phyloP scores from a whole-genome alignment of 202 grass and related monocot genomes.

The Sporobolus alterniflorus region DNA sequence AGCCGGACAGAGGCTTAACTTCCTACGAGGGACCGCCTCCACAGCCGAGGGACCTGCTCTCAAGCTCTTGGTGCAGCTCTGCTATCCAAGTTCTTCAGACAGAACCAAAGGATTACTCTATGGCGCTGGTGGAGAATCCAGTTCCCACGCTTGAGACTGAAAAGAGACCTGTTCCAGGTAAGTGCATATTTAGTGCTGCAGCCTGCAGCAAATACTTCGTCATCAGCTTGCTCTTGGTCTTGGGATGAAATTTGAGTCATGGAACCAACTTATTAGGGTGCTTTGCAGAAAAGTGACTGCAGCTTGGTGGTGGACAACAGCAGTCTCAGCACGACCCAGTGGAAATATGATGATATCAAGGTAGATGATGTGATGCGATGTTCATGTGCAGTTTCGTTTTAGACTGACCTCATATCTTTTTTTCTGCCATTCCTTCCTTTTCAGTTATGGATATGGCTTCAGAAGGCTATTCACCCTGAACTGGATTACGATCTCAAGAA shows the following conservation, averaged over 20 bases:
- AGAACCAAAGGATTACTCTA: slow-evolving; percentile 49
- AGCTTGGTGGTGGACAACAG: slow-evolving; percentile 62
- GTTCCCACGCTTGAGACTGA: slow-evolving; percentile 45
- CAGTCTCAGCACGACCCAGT: slow-evolving; percentile 45
- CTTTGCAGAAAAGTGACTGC: slow-evolving; percentile 62
- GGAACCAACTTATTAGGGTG: background rate
- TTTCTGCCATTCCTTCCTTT: slow-evolving; percentile 14
- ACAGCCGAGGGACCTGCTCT: slow-evolving; percentile 74
- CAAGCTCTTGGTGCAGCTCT: slow-evolving; percentile 88
- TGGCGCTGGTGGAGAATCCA: slow-evolving; percentile 72
- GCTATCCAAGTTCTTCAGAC: slow-evolving; percentile 78
- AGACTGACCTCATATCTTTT: background rate
- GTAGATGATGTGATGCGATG: slow-evolving; percentile 25
- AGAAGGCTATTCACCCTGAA: slow-evolving; percentile 98
- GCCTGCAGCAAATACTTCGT: slow-evolving; percentile 31
- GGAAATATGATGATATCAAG: slow-evolving; percentile 93
- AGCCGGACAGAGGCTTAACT: slow-evolving; percentile 21
- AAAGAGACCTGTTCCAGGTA: slow-evolving; percentile 39
- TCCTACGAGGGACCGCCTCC: slow-evolving; percentile 16
- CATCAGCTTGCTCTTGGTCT: background rate
- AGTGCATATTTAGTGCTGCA: slow-evolving; percentile 28
- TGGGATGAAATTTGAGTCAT: slow-evolving; percentile 21
- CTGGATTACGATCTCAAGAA: slow-evolving; percentile 92
- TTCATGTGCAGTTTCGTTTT: slow-evolving; percentile 6
- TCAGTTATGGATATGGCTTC: slow-evolving; percentile 97